Evolutionary conservation across 1,284 basidiomycete species (phyloP).

Genomic region (Trichosporon ovoides): DNA sequence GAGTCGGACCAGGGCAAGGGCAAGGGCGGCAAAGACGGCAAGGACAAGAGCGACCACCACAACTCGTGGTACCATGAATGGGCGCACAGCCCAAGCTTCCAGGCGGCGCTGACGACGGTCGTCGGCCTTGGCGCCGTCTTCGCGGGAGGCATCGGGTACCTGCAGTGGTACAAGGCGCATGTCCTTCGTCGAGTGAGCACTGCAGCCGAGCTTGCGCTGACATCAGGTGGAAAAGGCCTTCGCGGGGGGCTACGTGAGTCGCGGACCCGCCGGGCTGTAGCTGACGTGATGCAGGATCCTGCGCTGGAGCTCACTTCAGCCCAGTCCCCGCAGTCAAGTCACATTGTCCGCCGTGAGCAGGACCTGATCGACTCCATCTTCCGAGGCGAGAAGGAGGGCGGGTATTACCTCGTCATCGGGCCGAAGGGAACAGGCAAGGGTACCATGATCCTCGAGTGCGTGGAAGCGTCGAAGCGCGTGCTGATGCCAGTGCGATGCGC

Average conservation of each 20-base stretch:
- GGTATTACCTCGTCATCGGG: slow-evolving; percentile 70
- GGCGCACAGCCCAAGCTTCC: slow-evolving; percentile 39
- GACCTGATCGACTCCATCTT: slow-evolving; percentile 70
- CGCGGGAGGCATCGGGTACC: slow-evolving; percentile 59
- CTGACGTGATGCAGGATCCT: slow-evolving; percentile 63
- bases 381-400: slow-evolving; percentile 62
- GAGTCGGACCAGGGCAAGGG: neutral
- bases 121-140: slow-evolving; percentile 46
- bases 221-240: slow-evolving; percentile 44
- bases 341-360: slow-evolving; percentile 67
- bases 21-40: neutral
- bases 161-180: slow-evolving; percentile 71
- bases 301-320: slow-evolving; percentile 62
- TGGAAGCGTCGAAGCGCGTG: neutral
- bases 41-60: slow-evolving; percentile 1
- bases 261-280: neutral
- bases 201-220: neutral
- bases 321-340: slow-evolving; percentile 54
- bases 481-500: slow-evolving; percentile 56
- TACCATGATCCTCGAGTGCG: slow-evolving; percentile 67
- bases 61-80: slow-evolving; percentile 36
- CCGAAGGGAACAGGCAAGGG: slow-evolving; percentile 70
- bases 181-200: slow-evolving; percentile 64
- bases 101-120: slow-evolving; percentile 46
- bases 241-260: slow-evolving; percentile 39